Percentiles rank a stretch among this genome's conserved stretches.
Conservation (phyloP, 2,329 filamentous ascomycete species). For the Huntiella abstrusa region DNA sequence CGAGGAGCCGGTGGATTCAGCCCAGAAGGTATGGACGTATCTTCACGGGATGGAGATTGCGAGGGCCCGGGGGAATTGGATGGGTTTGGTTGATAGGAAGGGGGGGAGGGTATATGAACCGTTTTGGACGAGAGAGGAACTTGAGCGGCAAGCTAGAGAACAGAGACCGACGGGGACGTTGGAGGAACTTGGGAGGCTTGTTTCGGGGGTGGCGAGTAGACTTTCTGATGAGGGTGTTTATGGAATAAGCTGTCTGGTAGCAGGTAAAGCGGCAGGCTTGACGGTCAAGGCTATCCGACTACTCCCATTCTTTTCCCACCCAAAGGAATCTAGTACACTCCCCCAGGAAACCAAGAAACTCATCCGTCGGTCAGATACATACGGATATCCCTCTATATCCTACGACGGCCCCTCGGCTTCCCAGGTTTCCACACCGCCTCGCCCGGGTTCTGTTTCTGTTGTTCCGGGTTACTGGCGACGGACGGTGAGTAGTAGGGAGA, state of each 20-base stretch:
- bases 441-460: neutral
- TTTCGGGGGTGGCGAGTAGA: neutral
- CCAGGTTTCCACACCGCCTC: neutral
- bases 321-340: too few species aligned
- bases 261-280: too few species aligned
- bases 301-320: too few species aligned
- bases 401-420: neutral
- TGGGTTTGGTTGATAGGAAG: neutral
- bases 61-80: neutral
- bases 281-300: too few species aligned
- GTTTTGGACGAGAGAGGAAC: constrained; percentile 1
- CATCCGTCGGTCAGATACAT: too few species aligned
- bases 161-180: neutral
- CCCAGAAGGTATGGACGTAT: too few species aligned
- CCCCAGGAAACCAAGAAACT: too few species aligned
- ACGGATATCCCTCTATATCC: too few species aligned
- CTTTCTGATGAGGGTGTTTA: neutral
- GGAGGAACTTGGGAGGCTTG: neutral
- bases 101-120: neutral
- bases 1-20: neutral
- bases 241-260: neutral
- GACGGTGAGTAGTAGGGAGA: too few species aligned
- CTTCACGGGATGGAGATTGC: too few species aligned
- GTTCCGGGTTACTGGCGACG: neutral
- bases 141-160: constrained; percentile 5